Evolutionary conservation across 805 yeast genomes (phyloP).

Genomic region (Sungouiella blattae): DNA sequence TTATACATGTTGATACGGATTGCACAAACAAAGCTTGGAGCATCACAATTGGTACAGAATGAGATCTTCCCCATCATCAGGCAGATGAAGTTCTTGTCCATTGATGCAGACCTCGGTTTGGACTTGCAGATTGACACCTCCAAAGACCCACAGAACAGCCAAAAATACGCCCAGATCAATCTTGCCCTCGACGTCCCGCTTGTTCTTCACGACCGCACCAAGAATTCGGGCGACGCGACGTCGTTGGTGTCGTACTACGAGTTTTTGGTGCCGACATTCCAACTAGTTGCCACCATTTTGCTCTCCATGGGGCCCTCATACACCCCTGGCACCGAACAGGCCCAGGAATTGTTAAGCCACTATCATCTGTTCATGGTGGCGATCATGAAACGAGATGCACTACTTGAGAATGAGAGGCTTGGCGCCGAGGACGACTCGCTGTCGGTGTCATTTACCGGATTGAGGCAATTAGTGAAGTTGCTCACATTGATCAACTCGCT

Average conservation of each 20-base stretch:
- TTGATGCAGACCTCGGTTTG: conserved; percentile 80
- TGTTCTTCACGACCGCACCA: conserved; percentile 25
- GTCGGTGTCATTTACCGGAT: conserved; percentile 29
- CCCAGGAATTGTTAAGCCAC: conserved; percentile 46
- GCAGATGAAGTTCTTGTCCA: conserved; percentile 50
- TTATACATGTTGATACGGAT: conserved; percentile 67
- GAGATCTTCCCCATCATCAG: conserved; percentile 64
- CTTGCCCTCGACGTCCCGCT: conserved; percentile 54
- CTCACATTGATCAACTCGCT: conserved; percentile 13
- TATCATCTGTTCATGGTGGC: conserved; percentile 59
- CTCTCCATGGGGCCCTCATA: conserved; percentile 79
- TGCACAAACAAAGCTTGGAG: conserved; percentile 75
- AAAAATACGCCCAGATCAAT: conserved; percentile 36
- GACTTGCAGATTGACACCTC: conserved; percentile 36
- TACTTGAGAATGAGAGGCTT: conserved; percentile 28
- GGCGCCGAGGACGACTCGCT: too few relatives aligned
- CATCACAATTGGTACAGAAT: conserved; percentile 69
- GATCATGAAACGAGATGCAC: conserved; percentile 55
- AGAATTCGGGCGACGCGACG: conserved; percentile 8
- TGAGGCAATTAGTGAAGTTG: conserved; percentile 46
- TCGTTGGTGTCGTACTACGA: conserved; percentile 55
- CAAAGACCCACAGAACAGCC: conserved; percentile 11
- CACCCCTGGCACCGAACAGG: conserved; percentile 52
- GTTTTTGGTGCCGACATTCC: conserved; percentile 69
- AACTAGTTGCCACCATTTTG: conserved; percentile 61